Percentiles rank a stretch among this genome's conserved stretches.
Conservation (phyloP, 495 filamentous ascomycete genomes). For the Margaritispora aquatica region DNA sequence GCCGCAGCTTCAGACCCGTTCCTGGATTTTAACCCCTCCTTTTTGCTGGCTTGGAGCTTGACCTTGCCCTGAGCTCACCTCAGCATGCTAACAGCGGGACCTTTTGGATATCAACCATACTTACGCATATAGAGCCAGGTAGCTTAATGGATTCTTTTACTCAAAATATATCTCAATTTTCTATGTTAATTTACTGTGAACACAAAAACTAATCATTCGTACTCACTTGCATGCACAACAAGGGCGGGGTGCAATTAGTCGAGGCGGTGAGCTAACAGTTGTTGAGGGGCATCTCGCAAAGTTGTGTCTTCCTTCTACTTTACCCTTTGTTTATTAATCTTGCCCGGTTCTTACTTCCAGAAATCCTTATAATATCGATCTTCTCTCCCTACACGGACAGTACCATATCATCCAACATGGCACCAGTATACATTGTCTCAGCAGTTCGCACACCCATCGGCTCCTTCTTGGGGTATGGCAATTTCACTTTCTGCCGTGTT, state of each 20-base stretch:
- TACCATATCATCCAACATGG: conserved; percentile 33
- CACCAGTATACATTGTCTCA: conserved; percentile 89
- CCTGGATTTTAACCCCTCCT: not conserved
- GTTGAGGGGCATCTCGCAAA: conserved; percentile 1
- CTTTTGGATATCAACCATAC: too few species aligned
- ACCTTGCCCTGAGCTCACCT: not conserved
- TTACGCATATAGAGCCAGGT: too few species aligned
- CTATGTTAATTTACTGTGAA: too few species aligned
- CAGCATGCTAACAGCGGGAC: not conserved
- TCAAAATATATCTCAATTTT: too few species aligned
- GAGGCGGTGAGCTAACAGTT: conserved; percentile 5
- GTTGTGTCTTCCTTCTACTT: too few species aligned
- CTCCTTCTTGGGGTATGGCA: conserved; percentile 76
- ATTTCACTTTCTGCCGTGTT: conserved; percentile 26
- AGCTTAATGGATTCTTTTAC: too few species aligned
- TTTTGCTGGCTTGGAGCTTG: not conserved
- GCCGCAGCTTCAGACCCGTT: not conserved
- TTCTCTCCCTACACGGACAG: too few species aligned
- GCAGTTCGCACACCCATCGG: conserved; percentile 86
- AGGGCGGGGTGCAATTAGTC: not conserved
- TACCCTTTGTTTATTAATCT: too few species aligned
- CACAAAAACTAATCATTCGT: too few species aligned
- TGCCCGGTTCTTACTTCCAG: too few species aligned
- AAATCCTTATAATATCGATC: too few species aligned
- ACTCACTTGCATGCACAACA: not conserved